Percentiles rank a stretch among this genome's conserved stretches.
These are phyloP conservation scores for Rhynchosporium agropyri DNA, from an alignment of 2,329 filamentous ascomycete genomes.

Conservation along the genomic window DNA sequence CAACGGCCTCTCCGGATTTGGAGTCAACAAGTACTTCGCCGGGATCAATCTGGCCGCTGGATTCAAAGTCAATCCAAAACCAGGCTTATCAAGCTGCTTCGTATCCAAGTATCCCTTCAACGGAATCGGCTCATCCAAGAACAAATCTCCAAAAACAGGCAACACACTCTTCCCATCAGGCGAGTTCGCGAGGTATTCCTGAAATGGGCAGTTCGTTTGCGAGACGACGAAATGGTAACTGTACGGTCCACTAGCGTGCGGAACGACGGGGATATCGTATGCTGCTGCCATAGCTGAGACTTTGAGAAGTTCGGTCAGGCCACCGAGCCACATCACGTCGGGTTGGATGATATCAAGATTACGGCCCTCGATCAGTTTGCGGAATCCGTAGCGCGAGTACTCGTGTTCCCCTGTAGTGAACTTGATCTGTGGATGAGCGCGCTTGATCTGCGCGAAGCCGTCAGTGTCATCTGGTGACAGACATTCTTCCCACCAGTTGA, in stretches of 20 bases:
- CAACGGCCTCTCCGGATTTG: conserved; percentile 56
- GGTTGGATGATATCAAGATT: conserved; percentile 95
- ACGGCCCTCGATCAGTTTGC: conserved; percentile 87
- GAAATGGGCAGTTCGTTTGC: conserved; percentile 90
- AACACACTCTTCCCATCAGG: conserved; percentile 86
- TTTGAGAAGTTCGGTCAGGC: conserved; percentile 88
- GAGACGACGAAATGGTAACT: conserved; percentile 96
- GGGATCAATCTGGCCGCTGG: conserved; percentile 75
- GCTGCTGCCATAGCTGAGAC: conserved; percentile 86
- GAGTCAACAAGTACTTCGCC: conserved; percentile 71
- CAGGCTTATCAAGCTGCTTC: conserved; percentile 81
- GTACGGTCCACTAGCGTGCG: conserved; percentile 92
- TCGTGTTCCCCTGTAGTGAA: conserved; percentile 97
- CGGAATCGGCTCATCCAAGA: conserved; percentile 88
- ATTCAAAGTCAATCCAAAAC: conserved; percentile 87
- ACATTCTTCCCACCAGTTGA: conserved; percentile 98
- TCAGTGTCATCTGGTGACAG: conserved; percentile 89
- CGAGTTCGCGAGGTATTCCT: conserved; percentile 94
- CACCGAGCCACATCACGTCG: conserved; percentile 97
- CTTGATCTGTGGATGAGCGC: conserved; percentile 84
- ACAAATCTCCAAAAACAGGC: conserved; percentile 90
- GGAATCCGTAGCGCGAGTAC: conserved; percentile 92
- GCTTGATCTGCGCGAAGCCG: conserved; percentile 86
- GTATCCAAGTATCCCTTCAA: conserved; percentile 79
- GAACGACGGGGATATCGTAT: conserved; percentile 92